Percentiles rank a stretch among this genome's conserved stretches.
phyloP scores from a whole-genome alignment of 306 rosid species.

The Trifolium pratense region DNA sequence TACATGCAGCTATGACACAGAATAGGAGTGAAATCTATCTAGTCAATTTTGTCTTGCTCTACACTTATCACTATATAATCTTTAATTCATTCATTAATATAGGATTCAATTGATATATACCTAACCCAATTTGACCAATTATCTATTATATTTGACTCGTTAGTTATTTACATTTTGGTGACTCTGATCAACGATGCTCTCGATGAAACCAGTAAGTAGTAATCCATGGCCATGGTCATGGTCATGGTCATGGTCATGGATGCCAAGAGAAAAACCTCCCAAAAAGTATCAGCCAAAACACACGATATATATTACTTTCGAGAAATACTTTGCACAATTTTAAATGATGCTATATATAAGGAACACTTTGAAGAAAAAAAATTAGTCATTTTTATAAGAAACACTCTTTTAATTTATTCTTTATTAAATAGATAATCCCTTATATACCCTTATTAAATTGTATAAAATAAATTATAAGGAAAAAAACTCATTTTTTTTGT shows the following conservation, averaged over 20 bases:
- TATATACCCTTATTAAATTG: too few species aligned
- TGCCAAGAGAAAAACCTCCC: neutral
- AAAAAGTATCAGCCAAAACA: neutral
- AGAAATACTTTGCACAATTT: too few species aligned
- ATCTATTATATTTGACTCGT: neutral
- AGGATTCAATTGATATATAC: slow-evolving; percentile 5
- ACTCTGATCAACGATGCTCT: neutral
- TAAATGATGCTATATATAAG: too few species aligned
- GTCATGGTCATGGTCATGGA: too few species aligned
- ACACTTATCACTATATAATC: slow-evolving; percentile 22
- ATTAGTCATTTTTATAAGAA: too few species aligned
- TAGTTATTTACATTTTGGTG: slow-evolving; percentile 1
- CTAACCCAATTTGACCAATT: slow-evolving; percentile 42
- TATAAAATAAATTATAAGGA: too few species aligned
- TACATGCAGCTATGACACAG: slow-evolving; percentile 30
- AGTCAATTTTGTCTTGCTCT: slow-evolving; percentile 30
- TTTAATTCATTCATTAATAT: slow-evolving; percentile 13
- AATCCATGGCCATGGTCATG: neutral
- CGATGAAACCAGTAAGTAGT: neutral
- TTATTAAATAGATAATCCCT: too few species aligned
- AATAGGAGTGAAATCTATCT: slow-evolving; percentile 32
- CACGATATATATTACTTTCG: neutral
- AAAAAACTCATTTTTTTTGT: too few species aligned
- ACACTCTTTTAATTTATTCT: too few species aligned
- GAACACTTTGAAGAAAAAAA: too few species aligned